Base-by-base conservation (phyloP, 2,329 filamentous ascomycete genomes). In the Penicillium sp. region DNA sequence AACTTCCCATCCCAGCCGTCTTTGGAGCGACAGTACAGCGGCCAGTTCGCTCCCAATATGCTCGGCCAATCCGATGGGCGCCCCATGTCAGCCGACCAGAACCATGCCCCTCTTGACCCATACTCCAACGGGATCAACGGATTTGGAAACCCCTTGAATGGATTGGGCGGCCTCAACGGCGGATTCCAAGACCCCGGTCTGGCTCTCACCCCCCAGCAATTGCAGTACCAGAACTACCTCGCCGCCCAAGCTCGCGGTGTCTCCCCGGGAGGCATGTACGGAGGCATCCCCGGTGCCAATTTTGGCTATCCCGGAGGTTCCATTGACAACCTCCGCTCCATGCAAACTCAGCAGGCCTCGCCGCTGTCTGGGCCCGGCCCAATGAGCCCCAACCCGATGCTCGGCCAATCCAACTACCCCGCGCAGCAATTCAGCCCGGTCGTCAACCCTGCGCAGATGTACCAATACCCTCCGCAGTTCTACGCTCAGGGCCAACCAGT, bases 171-270 rank as follows among this genome's bases (percentile, higher is more conserved):
- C 24, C 53, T 68, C 4, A 70, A 70, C 47, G 65, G 65, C 49
- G 68, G 65, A 8, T 76, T 71, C 52, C 73, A 72, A 52, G 74
- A 76, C 34, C 60, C 73, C 1, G 60, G 72, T 50, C 63, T 70
- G 42, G 72, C 74, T 39, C 66, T 79, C 42, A 71, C 70, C 15
- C 76, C 75, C 43, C 78, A 81, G 51, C 78, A 82, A 60, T 65
- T 82, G 28, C 83, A 85, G 62, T 85, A 85, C 60, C 83, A 84
- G 64, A 74, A 75, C 31, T 77, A 82, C 61, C 68, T 82, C 23
- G 77, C 79, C 42, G 64, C 78, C 52, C 72, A 79, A 60, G 63
- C 69, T 8, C 73, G 74, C 21, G 73, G 74, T 5, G 67, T 75
- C 34, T 70, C 74, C 12, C 66, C 75, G 53, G 71, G 63, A 44